Percentiles rank a stretch among this genome's conserved stretches.
phyloP scores from a whole-genome alignment of 495 filamentous ascomycete genomes.

The Bryoglossum gracile region DNA sequence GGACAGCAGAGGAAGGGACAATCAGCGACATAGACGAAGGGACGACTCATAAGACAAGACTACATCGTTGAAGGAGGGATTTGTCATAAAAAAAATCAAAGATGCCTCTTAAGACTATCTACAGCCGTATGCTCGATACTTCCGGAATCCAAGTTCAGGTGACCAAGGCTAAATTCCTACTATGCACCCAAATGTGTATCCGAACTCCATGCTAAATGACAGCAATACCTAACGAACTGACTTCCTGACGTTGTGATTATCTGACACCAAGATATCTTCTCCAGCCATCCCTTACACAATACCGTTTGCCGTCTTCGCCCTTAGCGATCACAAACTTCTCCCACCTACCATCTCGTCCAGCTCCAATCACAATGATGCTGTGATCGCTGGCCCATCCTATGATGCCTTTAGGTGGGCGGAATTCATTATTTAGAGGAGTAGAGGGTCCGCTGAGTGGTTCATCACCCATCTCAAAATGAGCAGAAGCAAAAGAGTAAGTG shows the following conservation, averaged over 20 bases:
- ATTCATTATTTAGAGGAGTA: conserved; percentile 30
- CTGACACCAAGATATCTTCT: conserved; percentile 62
- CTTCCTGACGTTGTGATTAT: too few species aligned
- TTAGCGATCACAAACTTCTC: conserved; percentile 69
- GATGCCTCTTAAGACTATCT: too few species aligned
- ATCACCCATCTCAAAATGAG: conserved; percentile 72
- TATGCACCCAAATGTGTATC: not conserved
- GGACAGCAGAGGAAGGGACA: conserved; percentile 14
- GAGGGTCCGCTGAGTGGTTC: conserved; percentile 42
- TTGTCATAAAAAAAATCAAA: conserved; percentile 15
- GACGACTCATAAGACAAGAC: conserved; percentile 16
- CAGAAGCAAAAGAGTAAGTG: conserved; percentile 68
- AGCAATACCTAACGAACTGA: not conserved
- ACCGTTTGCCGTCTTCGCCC: conserved; percentile 52
- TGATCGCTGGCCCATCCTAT: conserved; percentile 68
- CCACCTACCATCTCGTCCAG: conserved; percentile 74
- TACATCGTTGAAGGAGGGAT: conserved; percentile 20
- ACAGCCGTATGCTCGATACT: not conserved
- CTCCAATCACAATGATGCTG: conserved; percentile 68
- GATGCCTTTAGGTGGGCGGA: conserved; percentile 63
- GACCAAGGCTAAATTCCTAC: not conserved
- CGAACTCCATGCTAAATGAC: conserved; percentile 19
- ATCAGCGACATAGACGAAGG: conserved; percentile 4
- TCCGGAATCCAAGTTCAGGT: not conserved
- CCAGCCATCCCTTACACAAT: conserved; percentile 67